Evolutionary conservation across 1,284 basidiomycete genomes (phyloP), one percentile per base, ranked within the genome.

Genomic region (Coriolopsis trogii): DNA sequence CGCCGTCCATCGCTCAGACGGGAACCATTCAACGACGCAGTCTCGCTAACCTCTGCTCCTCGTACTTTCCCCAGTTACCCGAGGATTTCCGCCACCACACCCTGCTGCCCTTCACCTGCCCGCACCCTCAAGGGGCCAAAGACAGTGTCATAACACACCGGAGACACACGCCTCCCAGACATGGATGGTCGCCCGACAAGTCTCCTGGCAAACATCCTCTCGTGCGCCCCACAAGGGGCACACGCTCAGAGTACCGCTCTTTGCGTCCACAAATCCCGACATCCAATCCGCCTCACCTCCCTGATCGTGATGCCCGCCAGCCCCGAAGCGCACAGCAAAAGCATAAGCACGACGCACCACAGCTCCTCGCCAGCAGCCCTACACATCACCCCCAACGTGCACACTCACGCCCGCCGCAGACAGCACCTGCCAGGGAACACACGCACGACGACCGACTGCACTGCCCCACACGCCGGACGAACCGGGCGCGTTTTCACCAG

Each of bases 11-110:
- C 29, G 16, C 24, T 21, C 13, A 30, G 15, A 13, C 20, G 49
- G 34, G 39, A 48, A 40, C 57, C 23, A 59, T 46, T 41, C 60
- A 53, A 46, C 58, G 50, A 36, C 57, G 43, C 52, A 46, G 29
- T 49, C 61, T 56, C 7, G 45, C 47, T 51, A 44, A 39, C 53
- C 40, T 55, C 52, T 63, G 56, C 60, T 60, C 63, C 62, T 45
- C 51, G 62, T 59, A 62, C 40, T 56, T 49, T 52, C 59, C 57
- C 57, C 49, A 34, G 58, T 57, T 37, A 51, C 50, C 51, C 60
- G 49, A 47, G 45, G 46, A 52, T 53, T 60, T 61, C 60, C 60
- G 58, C 62, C 58, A 53, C 55, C 52, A 47, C 51, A 37, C 51
- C 46, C 50, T 42, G 41, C 50, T 16, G 21, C 33, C 49, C 50